Base-by-base conservation (phyloP, 2,329 filamentous ascomycete species). In the Xylariaceae sp. region DNA sequence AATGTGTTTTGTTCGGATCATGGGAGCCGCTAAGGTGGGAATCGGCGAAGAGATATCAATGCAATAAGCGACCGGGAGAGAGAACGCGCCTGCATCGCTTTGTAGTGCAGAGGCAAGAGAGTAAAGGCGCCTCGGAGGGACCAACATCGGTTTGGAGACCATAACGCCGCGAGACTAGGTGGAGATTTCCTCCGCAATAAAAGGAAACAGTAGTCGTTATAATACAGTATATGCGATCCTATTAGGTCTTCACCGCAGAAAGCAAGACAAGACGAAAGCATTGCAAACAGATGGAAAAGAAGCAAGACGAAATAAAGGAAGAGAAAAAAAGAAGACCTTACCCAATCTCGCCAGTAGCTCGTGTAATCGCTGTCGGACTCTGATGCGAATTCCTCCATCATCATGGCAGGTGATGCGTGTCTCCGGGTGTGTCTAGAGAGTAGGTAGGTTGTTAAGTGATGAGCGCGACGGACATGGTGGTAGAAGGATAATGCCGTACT, bases 281-380 rank as follows among this genome's bases (percentile, higher is more conserved):
- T 30, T 8, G 27, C 27, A 45, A 37, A 7, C 4, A 11, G 29
- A 39, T 8, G 30, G 37, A 41, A 47, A 12, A 27, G 34, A 9
- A 47, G 30, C 5, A 47, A 9, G 8, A 37, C 47, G 6, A 51
- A 54, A 44, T 12, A 50, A 30, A n/a, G 6, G 19, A 32, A 6
- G 42, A 26, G 8, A 43, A 51, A 37, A 8, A n/a, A 27, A 29
- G 5, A 50, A 26, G 35, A 29, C 85, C 89, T 77, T 79, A 97
- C 94, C 94, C 94, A 99, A 76, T 99, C 94, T 72, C 92, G 81
- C 94, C 94, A 99, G 73, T 97, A 99, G 74, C 91, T 97, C 47
- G 94, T 96, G 72, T 97, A 99, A 76, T 99, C 94, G 74, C 91
- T 96, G 71, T 99, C 94, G 9, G 91, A 95, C 74, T 99, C 94